These are phyloP conservation scores for Dioscorea dumetorum DNA, from an alignment of 106 monocot genomes.

Conservation along the genomic window DNA sequence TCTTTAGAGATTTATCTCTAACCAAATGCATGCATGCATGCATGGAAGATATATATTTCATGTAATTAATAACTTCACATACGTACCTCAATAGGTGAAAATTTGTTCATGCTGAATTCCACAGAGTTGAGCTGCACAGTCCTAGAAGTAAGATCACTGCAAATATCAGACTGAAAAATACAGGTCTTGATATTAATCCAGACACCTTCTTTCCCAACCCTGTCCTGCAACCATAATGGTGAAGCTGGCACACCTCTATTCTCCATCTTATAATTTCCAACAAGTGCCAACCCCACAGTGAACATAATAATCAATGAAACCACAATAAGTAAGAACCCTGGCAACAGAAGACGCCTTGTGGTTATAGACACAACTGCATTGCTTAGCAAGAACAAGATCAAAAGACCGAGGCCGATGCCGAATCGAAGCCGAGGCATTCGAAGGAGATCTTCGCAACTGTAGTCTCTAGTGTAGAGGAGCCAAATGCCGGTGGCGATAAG, in stretches of 20 bases:
- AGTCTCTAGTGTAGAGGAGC: constrained; percentile 3
- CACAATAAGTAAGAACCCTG: not conserved
- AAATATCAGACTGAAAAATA: not conserved
- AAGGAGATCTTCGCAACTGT: constrained; percentile 7
- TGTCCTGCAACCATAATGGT: not conserved
- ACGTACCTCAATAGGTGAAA: not conserved
- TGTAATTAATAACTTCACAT: too few relatives aligned
- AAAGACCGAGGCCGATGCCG: not conserved
- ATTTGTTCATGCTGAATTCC: not conserved
- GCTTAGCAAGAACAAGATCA: constrained; percentile 1
- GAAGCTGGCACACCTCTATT: not conserved
- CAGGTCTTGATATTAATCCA: not conserved
- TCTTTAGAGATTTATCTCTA: too few relatives aligned
- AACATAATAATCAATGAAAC: constrained; percentile 2
- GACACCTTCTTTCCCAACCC: not conserved
- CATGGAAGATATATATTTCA: not conserved
- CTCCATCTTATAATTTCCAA: constrained; percentile 4
- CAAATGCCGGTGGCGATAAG: constrained; percentile 3
- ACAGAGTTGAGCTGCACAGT: not conserved
- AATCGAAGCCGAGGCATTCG: not conserved
- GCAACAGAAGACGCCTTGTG: not conserved
- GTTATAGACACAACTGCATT: not conserved
- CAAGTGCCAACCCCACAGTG: constrained; percentile 3
- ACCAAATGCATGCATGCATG: constrained; percentile 1
- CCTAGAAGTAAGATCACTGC: not conserved